phyloP scores from a whole-genome alignment of 2,329 filamentous ascomycete species.

The Coccinonectria pachysandricola region DNA sequence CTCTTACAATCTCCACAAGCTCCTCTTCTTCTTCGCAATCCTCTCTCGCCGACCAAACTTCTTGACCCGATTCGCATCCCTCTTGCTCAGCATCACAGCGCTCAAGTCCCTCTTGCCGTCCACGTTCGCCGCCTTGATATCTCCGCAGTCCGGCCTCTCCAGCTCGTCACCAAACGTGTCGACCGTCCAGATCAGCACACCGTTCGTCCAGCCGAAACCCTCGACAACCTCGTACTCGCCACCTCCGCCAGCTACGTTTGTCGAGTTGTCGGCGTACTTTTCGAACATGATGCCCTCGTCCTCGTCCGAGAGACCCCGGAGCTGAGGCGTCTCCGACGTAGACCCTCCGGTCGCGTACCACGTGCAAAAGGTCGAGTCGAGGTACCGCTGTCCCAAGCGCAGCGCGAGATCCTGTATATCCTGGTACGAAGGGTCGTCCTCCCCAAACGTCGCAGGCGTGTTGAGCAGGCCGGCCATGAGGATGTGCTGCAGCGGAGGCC shows the following conservation, averaged over 20 bases:
- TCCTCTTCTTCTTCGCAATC: constrained; percentile 7
- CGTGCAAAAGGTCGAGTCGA: constrained; percentile 59
- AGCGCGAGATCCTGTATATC: constrained; percentile 46
- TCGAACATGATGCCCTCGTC: constrained; percentile 56
- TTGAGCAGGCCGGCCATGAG: constrained; percentile 52
- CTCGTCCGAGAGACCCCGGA: constrained; percentile 33
- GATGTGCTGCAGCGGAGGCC: constrained; percentile 57
- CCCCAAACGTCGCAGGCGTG: constrained; percentile 45
- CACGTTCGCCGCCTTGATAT: constrained; percentile 33
- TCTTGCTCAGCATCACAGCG: constrained; percentile 36
- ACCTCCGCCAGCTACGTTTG: constrained; percentile 51
- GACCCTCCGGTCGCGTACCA: constrained; percentile 58
- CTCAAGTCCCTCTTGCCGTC: constrained; percentile 24
- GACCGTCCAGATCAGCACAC: constrained; percentile 55
- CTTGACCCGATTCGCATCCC: constrained; percentile 38
- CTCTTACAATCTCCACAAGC: neutral
- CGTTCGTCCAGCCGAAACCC: constrained; percentile 63
- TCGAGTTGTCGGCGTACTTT: constrained; percentile 53
- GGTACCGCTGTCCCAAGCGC: constrained; percentile 51
- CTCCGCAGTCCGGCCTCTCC: constrained; percentile 43
- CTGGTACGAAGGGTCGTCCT: constrained; percentile 42
- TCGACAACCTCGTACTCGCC: constrained; percentile 62
- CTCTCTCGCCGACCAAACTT: constrained; percentile 28
- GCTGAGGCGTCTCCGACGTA: constrained; percentile 40
- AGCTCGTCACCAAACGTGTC: constrained; percentile 50